Percentiles rank a stretch among this genome's conserved stretches.
phyloP scores from a whole-genome alignment of 2,329 filamentous ascomycete species.

The Sclerotinia borealis region DNA sequence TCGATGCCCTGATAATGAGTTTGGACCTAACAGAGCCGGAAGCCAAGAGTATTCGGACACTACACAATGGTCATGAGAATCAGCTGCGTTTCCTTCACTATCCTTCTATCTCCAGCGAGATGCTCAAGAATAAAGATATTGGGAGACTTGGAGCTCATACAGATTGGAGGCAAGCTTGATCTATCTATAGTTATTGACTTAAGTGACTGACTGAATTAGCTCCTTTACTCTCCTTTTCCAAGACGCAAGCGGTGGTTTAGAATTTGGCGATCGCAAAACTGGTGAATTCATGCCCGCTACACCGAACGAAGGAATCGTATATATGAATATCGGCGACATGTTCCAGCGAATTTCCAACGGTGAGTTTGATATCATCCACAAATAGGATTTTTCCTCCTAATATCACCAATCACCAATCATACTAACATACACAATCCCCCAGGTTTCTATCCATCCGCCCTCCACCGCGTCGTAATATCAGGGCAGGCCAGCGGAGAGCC shows the following conservation, averaged over 20 bases:
- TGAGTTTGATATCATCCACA: background rate
- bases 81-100: conserved; percentile 54
- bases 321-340: conserved; percentile 2
- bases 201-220: background rate
- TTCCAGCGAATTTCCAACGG: background rate
- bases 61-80: conserved; percentile 50
- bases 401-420: background rate
- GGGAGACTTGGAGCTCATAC: background rate
- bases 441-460: background rate
- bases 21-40: conserved; percentile 41
- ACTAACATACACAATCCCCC: background rate
- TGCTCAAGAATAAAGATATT: background rate
- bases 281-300: background rate
- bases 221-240: background rate
- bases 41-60: conserved; percentile 35
- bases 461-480: background rate
- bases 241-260: background rate
- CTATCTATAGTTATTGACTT: background rate
- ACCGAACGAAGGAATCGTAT: background rate
- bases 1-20: conserved; percentile 41
- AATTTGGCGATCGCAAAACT: background rate
- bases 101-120: background rate
- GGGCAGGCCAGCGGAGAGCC: background rate
- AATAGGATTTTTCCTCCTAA: background rate
- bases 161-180: background rate